Conservation (phyloP, 2,329 filamentous ascomycete genomes). For the Myriosclerotinia curreyana region DNA sequence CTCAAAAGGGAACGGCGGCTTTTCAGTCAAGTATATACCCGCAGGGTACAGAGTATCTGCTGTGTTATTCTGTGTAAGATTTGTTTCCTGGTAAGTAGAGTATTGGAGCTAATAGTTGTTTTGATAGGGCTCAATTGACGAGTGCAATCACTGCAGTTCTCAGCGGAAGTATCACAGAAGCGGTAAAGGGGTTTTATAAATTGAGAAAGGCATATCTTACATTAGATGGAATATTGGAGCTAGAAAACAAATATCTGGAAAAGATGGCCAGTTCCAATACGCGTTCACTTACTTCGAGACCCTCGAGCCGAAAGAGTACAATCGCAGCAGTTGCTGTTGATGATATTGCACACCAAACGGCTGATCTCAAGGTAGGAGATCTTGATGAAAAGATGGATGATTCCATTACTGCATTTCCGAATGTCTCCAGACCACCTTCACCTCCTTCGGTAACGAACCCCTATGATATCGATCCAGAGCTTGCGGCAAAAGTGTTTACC, state of each 20-base stretch:
- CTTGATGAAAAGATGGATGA: conserved; percentile 9
- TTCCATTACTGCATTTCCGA: not conserved
- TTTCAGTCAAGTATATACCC: conserved; percentile 62
- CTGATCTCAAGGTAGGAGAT: conserved; percentile 5
- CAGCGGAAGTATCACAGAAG: conserved; percentile 90
- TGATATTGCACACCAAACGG: conserved; percentile 8
- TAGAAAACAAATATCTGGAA: conserved; percentile 60
- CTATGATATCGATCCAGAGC: conserved; percentile 36
- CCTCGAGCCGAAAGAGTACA: not conserved
- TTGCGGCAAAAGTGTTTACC: conserved; percentile 61
- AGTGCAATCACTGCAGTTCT: conserved; percentile 82
- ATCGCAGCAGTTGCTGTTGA: conserved; percentile 2
- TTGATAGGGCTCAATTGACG: conserved; percentile 74
- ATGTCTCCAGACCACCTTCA: conserved; percentile 13
- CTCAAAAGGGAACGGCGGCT: conserved; percentile 63
- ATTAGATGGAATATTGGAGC: conserved; percentile 72
- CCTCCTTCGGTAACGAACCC: conserved; percentile 26
- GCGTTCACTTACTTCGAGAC: conserved; percentile 24
- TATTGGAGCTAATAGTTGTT: conserved; percentile 8
- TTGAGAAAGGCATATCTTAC: conserved; percentile 83
- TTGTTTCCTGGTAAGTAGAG: conserved; percentile 13
- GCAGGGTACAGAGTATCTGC: conserved; percentile 78
- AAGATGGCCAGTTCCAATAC: conserved; percentile 30
- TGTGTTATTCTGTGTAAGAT: conserved; percentile 64
- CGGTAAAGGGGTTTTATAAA: conserved; percentile 88